Evolutionary conservation across 495 filamentous ascomycete genomes (phyloP).

Genomic region (Chaetomidium leptoderma): DNA sequence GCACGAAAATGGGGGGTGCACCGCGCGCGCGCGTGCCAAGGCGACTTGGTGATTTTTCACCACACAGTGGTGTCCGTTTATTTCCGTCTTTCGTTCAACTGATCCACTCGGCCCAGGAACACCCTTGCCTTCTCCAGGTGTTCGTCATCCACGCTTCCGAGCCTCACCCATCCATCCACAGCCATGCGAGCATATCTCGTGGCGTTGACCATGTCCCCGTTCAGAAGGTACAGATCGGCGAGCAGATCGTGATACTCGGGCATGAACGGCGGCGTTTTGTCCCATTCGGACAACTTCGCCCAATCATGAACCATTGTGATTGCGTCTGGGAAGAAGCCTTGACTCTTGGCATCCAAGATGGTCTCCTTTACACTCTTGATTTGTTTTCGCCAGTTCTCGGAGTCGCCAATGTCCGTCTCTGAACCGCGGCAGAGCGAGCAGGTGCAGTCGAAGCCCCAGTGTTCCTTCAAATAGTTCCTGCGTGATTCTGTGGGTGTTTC

Average conservation of each 20-base stretch:
- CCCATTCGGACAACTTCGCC: slow-evolving; percentile 31
- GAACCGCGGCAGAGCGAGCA: slow-evolving; percentile 39
- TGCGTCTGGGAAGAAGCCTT: slow-evolving; percentile 35
- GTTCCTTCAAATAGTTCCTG: slow-evolving; percentile 28
- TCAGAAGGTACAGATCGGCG: slow-evolving; percentile 34
- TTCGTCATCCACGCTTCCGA: slow-evolving; percentile 36
- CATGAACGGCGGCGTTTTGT: slow-evolving; percentile 31
- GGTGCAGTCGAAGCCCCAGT: slow-evolving; percentile 40
- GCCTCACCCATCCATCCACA: slow-evolving; percentile 33
- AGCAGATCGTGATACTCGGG: slow-evolving; percentile 38
- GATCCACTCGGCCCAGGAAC: slow-evolving; percentile 21
- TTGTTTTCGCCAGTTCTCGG: slow-evolving; percentile 32
- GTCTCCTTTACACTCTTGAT: slow-evolving; percentile 33
- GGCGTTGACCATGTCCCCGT: slow-evolving; percentile 33
- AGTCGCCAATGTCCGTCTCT: slow-evolving; percentile 30
- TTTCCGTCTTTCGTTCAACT: background rate
- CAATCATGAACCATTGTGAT: slow-evolving; percentile 34
- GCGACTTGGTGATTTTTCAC: too few species aligned
- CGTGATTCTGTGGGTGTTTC: slow-evolving; percentile 25
- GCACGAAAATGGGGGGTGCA: too few species aligned
- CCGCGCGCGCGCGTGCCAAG: too few species aligned
- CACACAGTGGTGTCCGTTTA: too few species aligned
- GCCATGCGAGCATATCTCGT: slow-evolving; percentile 37
- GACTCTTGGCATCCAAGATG: slow-evolving; percentile 29
- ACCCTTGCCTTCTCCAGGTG: slow-evolving; percentile 28